phyloP scores from a whole-genome alignment of 2,329 filamentous ascomycete species.

The Dactylellina haptotyla region DNA sequence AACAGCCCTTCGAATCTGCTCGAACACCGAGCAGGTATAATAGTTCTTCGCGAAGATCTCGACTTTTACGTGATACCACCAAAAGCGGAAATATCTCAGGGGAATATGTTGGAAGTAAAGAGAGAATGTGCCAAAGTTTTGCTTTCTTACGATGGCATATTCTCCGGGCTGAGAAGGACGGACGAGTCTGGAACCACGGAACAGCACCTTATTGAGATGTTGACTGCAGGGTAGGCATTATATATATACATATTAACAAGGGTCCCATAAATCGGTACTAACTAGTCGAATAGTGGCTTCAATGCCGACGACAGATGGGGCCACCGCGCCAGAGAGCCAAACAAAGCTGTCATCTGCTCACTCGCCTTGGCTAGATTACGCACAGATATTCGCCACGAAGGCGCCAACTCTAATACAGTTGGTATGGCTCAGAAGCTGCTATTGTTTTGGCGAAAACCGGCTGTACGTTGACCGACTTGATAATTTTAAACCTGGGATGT shows the following conservation, averaged over 20 bases:
- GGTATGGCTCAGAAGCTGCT: conserved; percentile 99
- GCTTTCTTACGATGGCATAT: conserved; percentile 90
- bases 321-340: conserved; percentile 94
- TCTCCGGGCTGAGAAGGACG: conserved; percentile 91
- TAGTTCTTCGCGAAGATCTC: conserved; percentile 92
- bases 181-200: conserved; percentile 97
- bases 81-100: conserved; percentile 79
- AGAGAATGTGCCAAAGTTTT: conserved; percentile 87
- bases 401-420: conserved; percentile 78
- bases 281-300: conserved; percentile 75
- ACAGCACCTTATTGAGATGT: conserved; percentile 98
- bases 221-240: conserved; percentile 86
- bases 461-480: conserved; percentile 60
- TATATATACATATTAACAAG: neutral
- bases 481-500: neutral
- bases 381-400: conserved; percentile 78
- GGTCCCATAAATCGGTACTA: neutral
- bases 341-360: conserved; percentile 98
- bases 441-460: conserved; percentile 97
- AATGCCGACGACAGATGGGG: conserved; percentile 96
- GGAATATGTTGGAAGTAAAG: conserved; percentile 96
- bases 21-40: conserved; percentile 91
- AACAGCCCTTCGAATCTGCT: conserved; percentile 70
- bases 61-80: conserved; percentile 98
- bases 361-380: conserved; percentile 90